These are phyloP conservation scores for Chrysosporium keratinophilum DNA, from an alignment of 2,329 filamentous ascomycete species.

Conservation along the genomic window DNA sequence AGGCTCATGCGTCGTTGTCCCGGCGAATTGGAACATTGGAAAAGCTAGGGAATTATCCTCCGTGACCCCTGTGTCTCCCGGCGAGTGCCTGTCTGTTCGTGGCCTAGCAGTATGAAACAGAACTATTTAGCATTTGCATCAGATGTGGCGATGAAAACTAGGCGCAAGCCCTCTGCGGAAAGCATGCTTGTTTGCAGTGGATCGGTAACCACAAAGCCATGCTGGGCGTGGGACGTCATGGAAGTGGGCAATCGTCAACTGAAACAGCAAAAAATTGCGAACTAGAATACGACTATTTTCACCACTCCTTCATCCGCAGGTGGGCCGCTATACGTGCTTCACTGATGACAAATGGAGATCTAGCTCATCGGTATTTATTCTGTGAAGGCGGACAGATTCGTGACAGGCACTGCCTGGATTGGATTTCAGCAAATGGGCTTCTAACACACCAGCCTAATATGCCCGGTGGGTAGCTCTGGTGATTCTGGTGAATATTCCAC, in stretches of 20 bases:
- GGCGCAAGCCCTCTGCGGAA: not conserved
- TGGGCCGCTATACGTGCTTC: not conserved
- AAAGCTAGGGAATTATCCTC: not conserved
- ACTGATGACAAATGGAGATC: not conserved
- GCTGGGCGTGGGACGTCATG: not conserved
- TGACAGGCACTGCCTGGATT: no score
- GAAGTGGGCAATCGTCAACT: not conserved
- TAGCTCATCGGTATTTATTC: not conserved
- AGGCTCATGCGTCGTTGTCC: not conserved
- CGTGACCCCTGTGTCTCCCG: not conserved
- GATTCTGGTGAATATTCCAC: no score
- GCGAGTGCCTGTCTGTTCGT: no score
- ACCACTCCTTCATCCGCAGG: no score
- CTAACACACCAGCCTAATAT: no score
- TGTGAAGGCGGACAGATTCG: no score
- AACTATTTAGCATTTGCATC: not conserved
- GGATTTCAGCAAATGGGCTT: no score
- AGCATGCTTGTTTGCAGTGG: not conserved
- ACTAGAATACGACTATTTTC: not conserved
- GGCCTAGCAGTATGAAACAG: not conserved
- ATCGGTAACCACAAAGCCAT: not conserved
- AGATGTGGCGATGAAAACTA: not conserved
- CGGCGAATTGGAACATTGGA: constrained; percentile 5
- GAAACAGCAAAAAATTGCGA: constrained; percentile 2
- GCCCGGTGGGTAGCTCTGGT: no score